A percentile compares a stretch with the other conserved stretches of the same genome.
These are phyloP conservation scores for Xylaria bambusicola DNA, from an alignment of 495 filamentous ascomycete species.

Conservation along the genomic window DNA sequence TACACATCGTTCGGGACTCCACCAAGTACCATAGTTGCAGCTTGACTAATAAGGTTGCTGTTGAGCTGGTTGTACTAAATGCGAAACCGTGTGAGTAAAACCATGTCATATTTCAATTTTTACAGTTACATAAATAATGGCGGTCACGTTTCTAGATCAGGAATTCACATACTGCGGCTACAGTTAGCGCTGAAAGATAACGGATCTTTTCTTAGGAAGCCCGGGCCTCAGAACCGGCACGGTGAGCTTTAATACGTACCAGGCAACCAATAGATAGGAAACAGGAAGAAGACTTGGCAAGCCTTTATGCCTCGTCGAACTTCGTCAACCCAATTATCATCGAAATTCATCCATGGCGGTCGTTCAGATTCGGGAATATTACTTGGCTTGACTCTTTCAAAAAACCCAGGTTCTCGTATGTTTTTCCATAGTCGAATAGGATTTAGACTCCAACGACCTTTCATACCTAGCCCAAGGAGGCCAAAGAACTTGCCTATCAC, in stretches of 20 bases:
- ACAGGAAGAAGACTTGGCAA: slow-evolving; percentile 67
- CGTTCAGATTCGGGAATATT: slow-evolving; percentile 44
- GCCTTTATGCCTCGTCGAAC: slow-evolving; percentile 68
- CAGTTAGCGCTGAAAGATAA: too few relatives aligned
- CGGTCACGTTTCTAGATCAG: too few relatives aligned
- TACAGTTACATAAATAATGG: too few relatives aligned
- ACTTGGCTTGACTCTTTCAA: slow-evolving; percentile 68
- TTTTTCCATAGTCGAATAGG: slow-evolving; percentile 55
- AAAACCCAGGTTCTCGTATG: slow-evolving; percentile 59
- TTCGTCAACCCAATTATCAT: slow-evolving; percentile 75
- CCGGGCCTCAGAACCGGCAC: too few relatives aligned
- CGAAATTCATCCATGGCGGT: slow-evolving; percentile 71
- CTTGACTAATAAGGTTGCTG: slow-evolving; percentile 77
- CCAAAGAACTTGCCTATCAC: slow-evolving; percentile 61
- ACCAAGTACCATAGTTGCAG: slow-evolving; percentile 67
- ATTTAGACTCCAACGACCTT: slow-evolving; percentile 64
- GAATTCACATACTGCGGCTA: too few relatives aligned
- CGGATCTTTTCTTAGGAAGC: too few relatives aligned
- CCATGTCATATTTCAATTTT: too few relatives aligned
- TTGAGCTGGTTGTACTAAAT: slow-evolving; percentile 52
- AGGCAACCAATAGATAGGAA: slow-evolving; percentile 55
- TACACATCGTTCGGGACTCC: slow-evolving; percentile 75
- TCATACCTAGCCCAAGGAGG: slow-evolving; percentile 59
- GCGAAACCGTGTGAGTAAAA: too few relatives aligned
- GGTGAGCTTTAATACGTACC: too few relatives aligned